Percentiles rank a stretch among this genome's conserved stretches.
phyloP scores from a whole-genome alignment of 2,329 filamentous ascomycete genomes.

The Helicocarpus griseus region DNA sequence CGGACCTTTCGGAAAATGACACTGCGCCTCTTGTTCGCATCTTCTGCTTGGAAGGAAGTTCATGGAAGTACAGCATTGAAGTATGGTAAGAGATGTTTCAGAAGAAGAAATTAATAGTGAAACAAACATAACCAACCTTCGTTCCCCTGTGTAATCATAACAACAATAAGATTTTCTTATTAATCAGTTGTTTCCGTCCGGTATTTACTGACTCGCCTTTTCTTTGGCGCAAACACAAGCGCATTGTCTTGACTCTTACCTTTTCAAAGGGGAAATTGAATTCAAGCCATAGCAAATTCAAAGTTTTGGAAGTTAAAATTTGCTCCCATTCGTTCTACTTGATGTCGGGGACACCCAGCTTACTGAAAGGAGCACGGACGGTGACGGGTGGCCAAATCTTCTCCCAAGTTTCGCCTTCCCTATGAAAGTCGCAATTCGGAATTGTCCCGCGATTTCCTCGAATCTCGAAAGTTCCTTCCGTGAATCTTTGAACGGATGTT shows the following conservation, averaged over 20 bases:
- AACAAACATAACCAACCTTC: neutral
- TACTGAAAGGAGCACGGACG: too few relatives aligned
- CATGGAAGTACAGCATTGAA: too few relatives aligned
- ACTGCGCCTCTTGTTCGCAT: too few relatives aligned
- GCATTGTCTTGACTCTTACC: too few relatives aligned
- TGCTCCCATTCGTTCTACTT: neutral
- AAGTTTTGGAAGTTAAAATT: neutral
- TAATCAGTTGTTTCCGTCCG: neutral
- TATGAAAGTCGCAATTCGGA: neutral
- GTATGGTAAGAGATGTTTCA: neutral
- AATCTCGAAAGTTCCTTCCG: neutral
- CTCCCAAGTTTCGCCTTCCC: slow-evolving; percentile 1
- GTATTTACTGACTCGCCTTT: neutral
- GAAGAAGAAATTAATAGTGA: neutral
- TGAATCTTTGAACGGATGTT: neutral
- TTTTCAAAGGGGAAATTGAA: neutral
- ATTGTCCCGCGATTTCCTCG: neutral
- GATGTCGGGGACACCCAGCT: neutral
- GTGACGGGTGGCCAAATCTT: neutral
- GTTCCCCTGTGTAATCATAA: neutral
- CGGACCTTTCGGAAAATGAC: too few relatives aligned
- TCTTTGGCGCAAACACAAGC: neutral
- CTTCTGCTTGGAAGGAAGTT: too few relatives aligned
- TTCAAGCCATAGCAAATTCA: neutral
- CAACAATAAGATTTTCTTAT: neutral